Conservation (phyloP, 169 alveolate genomes). For the Plasmodium yoelii region DNA sequence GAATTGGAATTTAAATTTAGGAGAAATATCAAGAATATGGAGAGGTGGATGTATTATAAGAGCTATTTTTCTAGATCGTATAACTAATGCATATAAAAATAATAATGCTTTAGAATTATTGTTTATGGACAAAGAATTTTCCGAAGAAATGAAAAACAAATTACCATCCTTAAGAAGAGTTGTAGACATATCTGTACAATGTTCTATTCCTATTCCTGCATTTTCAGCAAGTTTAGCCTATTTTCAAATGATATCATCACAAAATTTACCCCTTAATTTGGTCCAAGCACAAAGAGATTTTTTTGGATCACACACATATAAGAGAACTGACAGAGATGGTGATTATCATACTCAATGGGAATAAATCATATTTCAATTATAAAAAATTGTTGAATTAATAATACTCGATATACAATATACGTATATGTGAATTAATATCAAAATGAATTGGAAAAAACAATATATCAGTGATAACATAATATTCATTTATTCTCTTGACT, state of each 20-base stretch:
- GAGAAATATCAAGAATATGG: slow-evolving; percentile 86
- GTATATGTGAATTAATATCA: too few relatives aligned
- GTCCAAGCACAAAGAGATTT: slow-evolving; percentile 91
- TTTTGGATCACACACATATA: slow-evolving; percentile 89
- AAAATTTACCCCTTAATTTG: slow-evolving; percentile 81
- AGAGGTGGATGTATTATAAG: slow-evolving; percentile 90
- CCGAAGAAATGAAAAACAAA: slow-evolving; percentile 64
- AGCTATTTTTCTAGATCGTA: slow-evolving; percentile 81
- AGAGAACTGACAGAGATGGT: slow-evolving; percentile 83
- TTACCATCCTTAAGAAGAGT: slow-evolving; percentile 82
- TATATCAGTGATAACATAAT: too few relatives aligned
- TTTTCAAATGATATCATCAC: slow-evolving; percentile 80
- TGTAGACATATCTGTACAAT: slow-evolving; percentile 77
- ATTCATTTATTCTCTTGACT: too few relatives aligned
- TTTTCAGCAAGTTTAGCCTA: slow-evolving; percentile 83
- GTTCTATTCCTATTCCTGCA: slow-evolving; percentile 82
- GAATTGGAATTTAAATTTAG: slow-evolving; percentile 84
- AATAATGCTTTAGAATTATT: slow-evolving; percentile 56
- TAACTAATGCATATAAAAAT: slow-evolving; percentile 78
- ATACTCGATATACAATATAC: too few relatives aligned
- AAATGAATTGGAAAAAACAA: too few relatives aligned
- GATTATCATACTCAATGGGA: slow-evolving; percentile 82
- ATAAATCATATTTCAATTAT: not conserved
- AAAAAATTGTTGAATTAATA: too few relatives aligned
- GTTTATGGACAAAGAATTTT: slow-evolving; percentile 71